Evolutionary conservation across 2,329 filamentous ascomycete species (phyloP), one percentile per base, ranked within the genome.

Genomic region (Trichoderma breve): DNA sequence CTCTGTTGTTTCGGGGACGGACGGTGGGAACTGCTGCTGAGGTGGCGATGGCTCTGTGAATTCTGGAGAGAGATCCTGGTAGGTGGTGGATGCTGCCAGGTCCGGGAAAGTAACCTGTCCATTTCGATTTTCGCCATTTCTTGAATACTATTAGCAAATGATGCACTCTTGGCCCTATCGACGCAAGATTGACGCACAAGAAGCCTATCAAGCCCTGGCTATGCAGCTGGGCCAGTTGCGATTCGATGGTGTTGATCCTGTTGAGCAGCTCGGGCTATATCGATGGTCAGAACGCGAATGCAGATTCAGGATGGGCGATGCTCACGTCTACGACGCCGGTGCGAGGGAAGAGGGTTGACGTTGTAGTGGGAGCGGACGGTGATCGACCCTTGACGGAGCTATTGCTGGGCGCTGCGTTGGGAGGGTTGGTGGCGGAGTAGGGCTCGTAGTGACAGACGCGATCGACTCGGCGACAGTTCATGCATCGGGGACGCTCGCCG

Each of bases 401-500:
- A 61, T 70, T 51, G 55, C 32, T 32, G 11, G 67, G 61, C 15
- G 67, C 26, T 14, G 67, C 61, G 57, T 43, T 70, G 15, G 67
- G 55, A 5, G 67, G 55, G 39, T 70, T 53, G 28, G 67, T 70
- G 67, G 55, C 14, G 28, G 67, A 70, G 36, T 70, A 70, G 57
- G 67, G 67, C 39, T 70, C 67, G 58, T 70, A 70, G 67, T 70
- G 67, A 53, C 67, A 70, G 28, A 70, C 67, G 67, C 67, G 67
- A 70, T 70, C 67, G 57, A 70, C 67, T 70, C 67, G 67, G n/a
- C 67, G 67, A 18, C 67, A 70, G 21, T 70, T 70, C 57, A 70
- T 62, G 67, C 67, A 70, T 36, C 67, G 43, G 14, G 67, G 67
- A 1, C 67, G 67, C 39, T 70, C 67, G 39, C 67, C 67, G 14